Evolutionary conservation across 2,329 filamentous ascomycete genomes (phyloP), one percentile per base, ranked within the genome.

Genomic region (Sporothrix globosa): DNA sequence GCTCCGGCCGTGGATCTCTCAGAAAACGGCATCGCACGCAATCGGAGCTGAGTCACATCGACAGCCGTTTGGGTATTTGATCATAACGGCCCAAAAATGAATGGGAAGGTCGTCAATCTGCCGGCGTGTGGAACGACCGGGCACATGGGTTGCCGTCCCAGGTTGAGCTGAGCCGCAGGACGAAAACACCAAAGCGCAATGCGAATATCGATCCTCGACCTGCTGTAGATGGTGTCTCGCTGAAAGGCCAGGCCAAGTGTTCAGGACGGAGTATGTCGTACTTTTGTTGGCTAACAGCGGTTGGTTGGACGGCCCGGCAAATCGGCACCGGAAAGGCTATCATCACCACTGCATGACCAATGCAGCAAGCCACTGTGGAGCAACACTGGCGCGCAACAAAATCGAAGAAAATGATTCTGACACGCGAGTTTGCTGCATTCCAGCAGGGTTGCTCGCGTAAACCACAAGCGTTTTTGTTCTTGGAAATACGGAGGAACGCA

Each of bases 321-420:
- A 13, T 67, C 69, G 69, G 69, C 69, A 68, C 69, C 63, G 52
- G 61, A 69, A 65, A 63, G 48, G 68, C 46, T 53, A 54, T 54
- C 46, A 17, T 13, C 14, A 48, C 9, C 5, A n/a, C 14, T 30
- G 21, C 21, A 19, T 24, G 11, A 21, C 41, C 24, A 24, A 24
- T 30, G 14, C 13, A 14, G 21, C 9, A n/a, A 60, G 7, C 21
- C 56, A 13, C 4, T 44, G 11, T 44, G 41, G 34, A 41, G 39
- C 34, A 24, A 19, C 27, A 58, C 56, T 24, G 56, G 56, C 19
- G 44, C 56, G 34, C 10, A 61, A 14, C 19, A 9, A 39, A 24
- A 4, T 13, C 13, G 19, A 61, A 34, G 7, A 34, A 34, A 34
- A 34, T 34, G 34, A 9, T 34, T 7, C 9, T 4, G 34, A 34